Conservation (phyloP, 106 monocot species). For the Alisma plantagoaquatica region DNA sequence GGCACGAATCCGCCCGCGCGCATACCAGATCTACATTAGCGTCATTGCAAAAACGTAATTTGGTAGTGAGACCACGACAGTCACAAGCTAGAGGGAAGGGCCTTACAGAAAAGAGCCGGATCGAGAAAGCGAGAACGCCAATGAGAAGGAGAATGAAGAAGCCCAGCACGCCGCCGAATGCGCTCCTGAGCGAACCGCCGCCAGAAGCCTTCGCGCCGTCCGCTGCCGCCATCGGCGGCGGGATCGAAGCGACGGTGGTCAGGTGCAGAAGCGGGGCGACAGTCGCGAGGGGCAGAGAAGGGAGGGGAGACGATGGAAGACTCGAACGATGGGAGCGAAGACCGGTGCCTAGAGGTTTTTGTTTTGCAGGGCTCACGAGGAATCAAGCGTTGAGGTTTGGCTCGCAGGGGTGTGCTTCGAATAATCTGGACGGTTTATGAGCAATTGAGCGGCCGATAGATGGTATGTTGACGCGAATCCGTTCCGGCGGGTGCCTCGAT, state of each 20-base stretch:
- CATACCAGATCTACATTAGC: background rate
- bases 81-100: background rate
- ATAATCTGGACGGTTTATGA: too few relatives aligned
- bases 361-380: too few relatives aligned
- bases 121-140: constrained; percentile 26
- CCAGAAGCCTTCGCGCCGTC: background rate
- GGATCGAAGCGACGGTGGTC: background rate
- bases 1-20: background rate
- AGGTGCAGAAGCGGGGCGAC: background rate
- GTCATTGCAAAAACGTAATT: background rate
- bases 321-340: too few relatives aligned
- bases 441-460: too few relatives aligned
- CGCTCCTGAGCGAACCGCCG: constrained; percentile 9
- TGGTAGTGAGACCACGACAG: background rate
- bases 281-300: background rate
- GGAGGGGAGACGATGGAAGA: constrained; percentile 3
- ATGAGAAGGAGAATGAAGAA: constrained; percentile 88
- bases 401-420: too few relatives aligned
- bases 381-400: too few relatives aligned
- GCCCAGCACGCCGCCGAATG: constrained; percentile 66
- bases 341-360: too few relatives aligned
- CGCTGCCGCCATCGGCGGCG: constrained; percentile 2
- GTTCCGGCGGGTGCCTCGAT: too few relatives aligned
- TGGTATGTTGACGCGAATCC: too few relatives aligned
- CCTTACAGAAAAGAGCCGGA: constrained; percentile 96